Evolutionary conservation across 805 yeast species (phyloP).

Genomic region (Nakazawaea peltata): DNA sequence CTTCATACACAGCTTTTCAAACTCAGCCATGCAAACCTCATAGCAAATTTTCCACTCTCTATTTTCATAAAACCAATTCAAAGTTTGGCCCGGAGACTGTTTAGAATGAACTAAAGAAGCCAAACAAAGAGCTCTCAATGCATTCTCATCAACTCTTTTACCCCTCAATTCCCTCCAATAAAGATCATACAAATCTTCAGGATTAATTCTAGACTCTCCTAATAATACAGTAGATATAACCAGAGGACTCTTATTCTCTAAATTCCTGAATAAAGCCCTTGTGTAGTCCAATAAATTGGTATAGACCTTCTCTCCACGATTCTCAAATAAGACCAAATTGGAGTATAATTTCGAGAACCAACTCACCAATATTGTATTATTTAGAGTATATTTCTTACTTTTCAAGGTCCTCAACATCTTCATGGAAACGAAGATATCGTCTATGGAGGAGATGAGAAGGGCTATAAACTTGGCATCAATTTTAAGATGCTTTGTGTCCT

Average conservation of each 20-base stretch:
- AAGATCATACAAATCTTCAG: conserved; percentile 1
- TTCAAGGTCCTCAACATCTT: not conserved
- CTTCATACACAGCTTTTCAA: not conserved
- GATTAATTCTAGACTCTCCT: conserved; percentile 6
- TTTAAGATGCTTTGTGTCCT: not conserved
- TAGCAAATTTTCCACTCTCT: conserved; percentile 1
- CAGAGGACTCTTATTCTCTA: not conserved
- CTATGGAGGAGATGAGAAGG: not conserved
- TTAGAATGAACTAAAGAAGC: conserved; percentile 1
- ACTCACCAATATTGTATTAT: not conserved
- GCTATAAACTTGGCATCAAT: conserved; percentile 5
- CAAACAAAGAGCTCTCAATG: conserved; percentile 3
- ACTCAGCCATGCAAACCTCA: conserved; percentile 3
- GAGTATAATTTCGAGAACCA: conserved; percentile 3
- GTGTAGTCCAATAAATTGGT: not conserved
- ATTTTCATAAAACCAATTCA: conserved; percentile 2
- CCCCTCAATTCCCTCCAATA: conserved; percentile 1
- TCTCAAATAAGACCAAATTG: not conserved
- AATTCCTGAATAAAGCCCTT: conserved; percentile 2
- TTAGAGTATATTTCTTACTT: not conserved
- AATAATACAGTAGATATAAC: conserved; percentile 5
- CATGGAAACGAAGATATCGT: not conserved
- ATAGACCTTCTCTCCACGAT: not conserved
- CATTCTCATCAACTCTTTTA: not conserved
- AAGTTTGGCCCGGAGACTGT: not conserved